Percentiles rank a stretch among this genome's conserved stretches.
Evolutionary conservation across 1,284 basidiomycete genomes (phyloP).

Genomic region (Tilletia caries): DNA sequence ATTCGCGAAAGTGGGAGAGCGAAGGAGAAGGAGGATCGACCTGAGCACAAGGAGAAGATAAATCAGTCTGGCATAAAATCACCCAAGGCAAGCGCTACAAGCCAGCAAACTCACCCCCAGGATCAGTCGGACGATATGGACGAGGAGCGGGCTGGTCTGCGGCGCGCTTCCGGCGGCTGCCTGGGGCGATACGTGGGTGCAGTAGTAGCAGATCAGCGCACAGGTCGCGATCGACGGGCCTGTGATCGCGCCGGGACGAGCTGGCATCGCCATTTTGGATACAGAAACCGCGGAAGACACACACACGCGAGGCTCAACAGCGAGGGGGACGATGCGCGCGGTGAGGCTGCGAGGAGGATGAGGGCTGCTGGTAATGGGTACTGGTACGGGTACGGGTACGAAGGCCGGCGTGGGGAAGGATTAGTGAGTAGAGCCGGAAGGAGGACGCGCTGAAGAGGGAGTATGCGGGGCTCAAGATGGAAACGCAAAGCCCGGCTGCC

Average conservation of each 20-base stretch:
- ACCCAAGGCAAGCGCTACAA: too few species aligned
- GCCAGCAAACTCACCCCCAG: neutral
- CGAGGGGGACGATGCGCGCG: too few species aligned
- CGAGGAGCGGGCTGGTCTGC: neutral
- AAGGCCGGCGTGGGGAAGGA: too few species aligned
- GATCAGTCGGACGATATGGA: neutral
- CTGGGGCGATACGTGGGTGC: neutral
- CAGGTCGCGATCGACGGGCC: neutral
- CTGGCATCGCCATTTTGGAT: conserved; percentile 4
- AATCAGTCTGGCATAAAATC: neutral
- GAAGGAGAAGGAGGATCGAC: neutral
- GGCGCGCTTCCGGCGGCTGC: neutral
- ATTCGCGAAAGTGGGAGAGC: neutral
- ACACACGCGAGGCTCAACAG: too few species aligned
- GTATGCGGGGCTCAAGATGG: too few species aligned
- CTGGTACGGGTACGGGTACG: too few species aligned
- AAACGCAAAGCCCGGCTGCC: too few species aligned
- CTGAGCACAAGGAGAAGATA: neutral
- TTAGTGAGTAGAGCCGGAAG: too few species aligned
- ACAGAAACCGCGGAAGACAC: too few species aligned
- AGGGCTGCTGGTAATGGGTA: too few species aligned
- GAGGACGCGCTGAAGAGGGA: too few species aligned
- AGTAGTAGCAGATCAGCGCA: neutral
- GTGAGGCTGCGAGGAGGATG: too few species aligned
- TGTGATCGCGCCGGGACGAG: conserved; percentile 9